These are phyloP conservation scores for Fusarium sacchari DNA, from an alignment of 2,329 filamentous ascomycete species.

Conservation along the genomic window DNA sequence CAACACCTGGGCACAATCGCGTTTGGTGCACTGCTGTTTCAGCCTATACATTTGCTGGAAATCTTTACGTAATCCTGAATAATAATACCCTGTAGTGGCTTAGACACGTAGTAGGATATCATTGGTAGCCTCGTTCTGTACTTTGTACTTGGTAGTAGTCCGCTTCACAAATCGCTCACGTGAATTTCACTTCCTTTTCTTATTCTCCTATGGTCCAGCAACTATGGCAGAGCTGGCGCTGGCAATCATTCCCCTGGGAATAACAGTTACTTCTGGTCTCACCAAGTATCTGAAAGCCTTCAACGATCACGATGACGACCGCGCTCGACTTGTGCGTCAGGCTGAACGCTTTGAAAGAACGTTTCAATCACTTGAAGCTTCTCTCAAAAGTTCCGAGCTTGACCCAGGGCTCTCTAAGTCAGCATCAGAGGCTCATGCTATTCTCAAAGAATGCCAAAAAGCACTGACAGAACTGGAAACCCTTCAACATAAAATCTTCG, in stretches of 20 bases:
- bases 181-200: rapidly evolving
- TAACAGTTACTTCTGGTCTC: background rate
- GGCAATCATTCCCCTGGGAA: rapidly evolving
- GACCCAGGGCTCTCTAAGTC: background rate
- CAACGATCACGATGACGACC: background rate
- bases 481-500: background rate
- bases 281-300: background rate
- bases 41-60: background rate
- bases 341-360: rapidly evolving
- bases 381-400: rapidly evolving
- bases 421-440: rapidly evolving
- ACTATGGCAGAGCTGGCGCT: background rate
- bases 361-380: background rate
- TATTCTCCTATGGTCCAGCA: rapidly evolving
- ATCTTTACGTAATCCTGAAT: rapidly evolving
- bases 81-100: rapidly evolving
- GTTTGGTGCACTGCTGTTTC: rapidly evolving
- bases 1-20: background rate
- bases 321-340: background rate
- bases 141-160: background rate
- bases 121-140: background rate
- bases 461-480: background rate
- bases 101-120: rapidly evolving
- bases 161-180: rapidly evolving
- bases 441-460: background rate